These are phyloP conservation scores for Cercis canadensis DNA, from an alignment of 306 rosid species.

Conservation along the genomic window DNA sequence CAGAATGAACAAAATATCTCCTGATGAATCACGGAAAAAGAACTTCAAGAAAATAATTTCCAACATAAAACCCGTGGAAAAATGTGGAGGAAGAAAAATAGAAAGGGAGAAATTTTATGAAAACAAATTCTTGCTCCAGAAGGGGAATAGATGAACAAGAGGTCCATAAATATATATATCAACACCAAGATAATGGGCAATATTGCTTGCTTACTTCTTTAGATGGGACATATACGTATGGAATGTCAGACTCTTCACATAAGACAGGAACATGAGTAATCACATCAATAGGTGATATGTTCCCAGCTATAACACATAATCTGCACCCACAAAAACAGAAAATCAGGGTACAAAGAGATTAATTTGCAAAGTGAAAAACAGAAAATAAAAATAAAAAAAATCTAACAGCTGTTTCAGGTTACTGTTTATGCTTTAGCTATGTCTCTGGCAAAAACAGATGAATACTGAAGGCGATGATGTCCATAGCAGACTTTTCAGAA, in stretches of 20 bases:
- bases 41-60: not conserved
- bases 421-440: no score
- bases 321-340: conserved; percentile 48
- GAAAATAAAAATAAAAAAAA: not conserved
- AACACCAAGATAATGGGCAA: not conserved
- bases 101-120: no score
- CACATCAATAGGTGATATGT: conserved; percentile 94
- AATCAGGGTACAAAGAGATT: not conserved
- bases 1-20: not conserved
- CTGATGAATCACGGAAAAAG: not conserved
- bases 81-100: no score
- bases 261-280: conserved; percentile 89
- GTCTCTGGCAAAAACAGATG: no score
- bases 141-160: no score
- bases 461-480: no score
- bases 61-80: no score
- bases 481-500: no score
- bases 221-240: conserved; percentile 75
- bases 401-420: not conserved
- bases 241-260: conserved; percentile 87
- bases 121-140: no score
- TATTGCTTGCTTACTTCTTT: conserved; percentile 71
- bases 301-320: conserved; percentile 89
- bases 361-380: not conserved
- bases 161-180: no score